A percentile compares a stretch with the other conserved stretches of the same genome.
phyloP scores from a whole-genome alignment of 2,329 filamentous ascomycete species.

The Bipolaris zeicola region DNA sequence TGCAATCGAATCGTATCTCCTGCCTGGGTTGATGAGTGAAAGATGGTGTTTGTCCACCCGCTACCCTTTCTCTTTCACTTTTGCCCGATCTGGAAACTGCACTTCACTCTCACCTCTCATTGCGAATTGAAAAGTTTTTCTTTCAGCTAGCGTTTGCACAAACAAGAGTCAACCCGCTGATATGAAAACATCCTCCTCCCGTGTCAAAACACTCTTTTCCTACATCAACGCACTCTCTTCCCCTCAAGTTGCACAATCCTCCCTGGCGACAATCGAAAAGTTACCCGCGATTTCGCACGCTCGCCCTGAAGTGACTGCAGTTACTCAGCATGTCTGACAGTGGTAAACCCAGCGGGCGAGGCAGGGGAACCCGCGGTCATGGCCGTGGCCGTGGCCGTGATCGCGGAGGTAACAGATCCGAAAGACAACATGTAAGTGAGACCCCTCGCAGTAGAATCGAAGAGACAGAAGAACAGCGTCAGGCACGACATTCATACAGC shows the following conservation, averaged over 20 bases:
- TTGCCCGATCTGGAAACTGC: not conserved
- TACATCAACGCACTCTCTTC: not conserved
- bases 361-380: not conserved
- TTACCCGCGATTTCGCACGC: not conserved
- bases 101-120: conserved; percentile 5
- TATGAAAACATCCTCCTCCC: no score
- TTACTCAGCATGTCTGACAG: not conserved
- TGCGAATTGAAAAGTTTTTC: not conserved
- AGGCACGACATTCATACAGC: conserved; percentile 32
- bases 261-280: not conserved
- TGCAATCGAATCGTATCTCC: no score
- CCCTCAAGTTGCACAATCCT: not conserved
- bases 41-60: not conserved
- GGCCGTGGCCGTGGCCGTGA: not conserved
- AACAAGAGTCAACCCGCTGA: not conserved
- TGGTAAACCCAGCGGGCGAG: not conserved
- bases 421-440: not conserved
- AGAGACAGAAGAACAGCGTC: conserved; percentile 31
- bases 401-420: not conserved
- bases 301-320: not conserved
- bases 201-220: no score
- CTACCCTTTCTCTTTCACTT: not conserved
- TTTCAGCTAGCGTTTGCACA: not conserved
- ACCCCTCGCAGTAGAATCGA: conserved; percentile 1
- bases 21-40: no score